Conservation (phyloP, 2,329 filamentous ascomycete species). For the Hypomyces rosellus region DNA sequence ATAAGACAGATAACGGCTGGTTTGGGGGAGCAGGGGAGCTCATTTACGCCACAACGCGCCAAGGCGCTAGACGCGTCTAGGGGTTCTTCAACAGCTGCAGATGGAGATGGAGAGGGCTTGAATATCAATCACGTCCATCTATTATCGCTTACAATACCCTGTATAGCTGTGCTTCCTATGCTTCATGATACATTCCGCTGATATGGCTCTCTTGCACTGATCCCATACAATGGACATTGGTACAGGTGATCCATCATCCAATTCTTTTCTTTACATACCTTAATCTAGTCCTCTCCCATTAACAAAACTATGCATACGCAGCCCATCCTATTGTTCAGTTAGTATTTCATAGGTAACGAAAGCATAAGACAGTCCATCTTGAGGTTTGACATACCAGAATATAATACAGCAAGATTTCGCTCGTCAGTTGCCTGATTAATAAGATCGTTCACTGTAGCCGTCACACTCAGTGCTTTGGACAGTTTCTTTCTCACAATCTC, state of each 20-base stretch:
- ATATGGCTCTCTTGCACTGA: too few relatives aligned
- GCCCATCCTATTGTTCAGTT: conserved; percentile 34
- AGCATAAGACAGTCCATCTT: too few relatives aligned
- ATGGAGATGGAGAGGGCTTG: too few relatives aligned
- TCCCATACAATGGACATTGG: too few relatives aligned
- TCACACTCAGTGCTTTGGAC: conserved; percentile 86
- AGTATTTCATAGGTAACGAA: conserved; percentile 11
- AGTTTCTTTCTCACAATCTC: conserved; percentile 95
- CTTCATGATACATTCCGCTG: too few relatives aligned
- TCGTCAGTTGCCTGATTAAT: conserved; percentile 96
- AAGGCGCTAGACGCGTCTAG: neutral
- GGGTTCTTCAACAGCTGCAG: too few relatives aligned
- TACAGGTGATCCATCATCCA: too few relatives aligned
- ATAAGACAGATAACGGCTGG: conserved; percentile 24
- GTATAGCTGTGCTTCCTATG: too few relatives aligned
- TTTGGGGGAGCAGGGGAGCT: conserved; percentile 5
- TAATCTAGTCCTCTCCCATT: too few relatives aligned
- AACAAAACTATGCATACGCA: conserved; percentile 34
- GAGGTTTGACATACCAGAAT: conserved; percentile 53
- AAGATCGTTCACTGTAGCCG: conserved; percentile 91
- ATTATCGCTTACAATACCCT: too few relatives aligned
- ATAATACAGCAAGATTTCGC: conserved; percentile 83
- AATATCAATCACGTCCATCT: too few relatives aligned
- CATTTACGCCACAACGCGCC: conserved; percentile 8
- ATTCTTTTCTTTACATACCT: too few relatives aligned